Conservation (phyloP, 345 rosid species). For the Lumnitzera racemosa region DNA sequence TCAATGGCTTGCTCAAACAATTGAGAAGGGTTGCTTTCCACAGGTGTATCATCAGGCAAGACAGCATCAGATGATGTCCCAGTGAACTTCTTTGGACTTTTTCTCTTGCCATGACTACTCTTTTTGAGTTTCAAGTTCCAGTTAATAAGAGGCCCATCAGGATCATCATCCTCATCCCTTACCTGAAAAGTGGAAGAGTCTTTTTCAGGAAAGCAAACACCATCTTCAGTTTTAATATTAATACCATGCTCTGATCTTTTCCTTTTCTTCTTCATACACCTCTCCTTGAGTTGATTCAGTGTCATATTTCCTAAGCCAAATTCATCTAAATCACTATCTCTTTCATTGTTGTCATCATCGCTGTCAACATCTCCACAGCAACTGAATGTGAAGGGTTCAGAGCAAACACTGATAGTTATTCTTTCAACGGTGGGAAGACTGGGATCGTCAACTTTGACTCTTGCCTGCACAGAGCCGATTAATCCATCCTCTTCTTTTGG, state of each 20-base stretch:
- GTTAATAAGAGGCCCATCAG: slow-evolving; percentile 46
- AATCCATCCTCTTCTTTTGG: slow-evolving; percentile 20
- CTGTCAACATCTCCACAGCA: slow-evolving; percentile 3
- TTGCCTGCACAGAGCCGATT: slow-evolving; percentile 10
- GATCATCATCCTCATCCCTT: slow-evolving; percentile 27
- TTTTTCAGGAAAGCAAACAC: slow-evolving; percentile 13
- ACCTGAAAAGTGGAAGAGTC: slow-evolving; percentile 5
- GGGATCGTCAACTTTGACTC: slow-evolving; percentile 18
- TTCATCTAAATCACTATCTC: slow-evolving; percentile 21
- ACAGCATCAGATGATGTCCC: slow-evolving; percentile 14
- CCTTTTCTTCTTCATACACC: slow-evolving; percentile 53
- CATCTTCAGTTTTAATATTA: slow-evolving; percentile 7
- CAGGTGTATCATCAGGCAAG: slow-evolving; percentile 10
- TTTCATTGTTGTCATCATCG: background rate
- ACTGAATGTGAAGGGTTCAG: slow-evolving; percentile 14
- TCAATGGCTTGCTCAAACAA: slow-evolving; percentile 6
- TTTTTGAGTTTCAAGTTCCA: slow-evolving; percentile 41
- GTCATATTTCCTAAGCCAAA: slow-evolving; percentile 30
- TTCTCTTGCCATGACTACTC: slow-evolving; percentile 26
- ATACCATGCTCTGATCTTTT: slow-evolving; percentile 15
- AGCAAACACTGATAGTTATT: slow-evolving; percentile 5
- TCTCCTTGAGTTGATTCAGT: slow-evolving; percentile 37
- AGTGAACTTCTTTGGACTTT: slow-evolving; percentile 15
- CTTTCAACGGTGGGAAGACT: slow-evolving; percentile 5
- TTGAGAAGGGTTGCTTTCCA: slow-evolving; percentile 7